Evolutionary conservation across 495 filamentous ascomycete species (phyloP).

Genomic region (Aspergillus heteromorphus): DNA sequence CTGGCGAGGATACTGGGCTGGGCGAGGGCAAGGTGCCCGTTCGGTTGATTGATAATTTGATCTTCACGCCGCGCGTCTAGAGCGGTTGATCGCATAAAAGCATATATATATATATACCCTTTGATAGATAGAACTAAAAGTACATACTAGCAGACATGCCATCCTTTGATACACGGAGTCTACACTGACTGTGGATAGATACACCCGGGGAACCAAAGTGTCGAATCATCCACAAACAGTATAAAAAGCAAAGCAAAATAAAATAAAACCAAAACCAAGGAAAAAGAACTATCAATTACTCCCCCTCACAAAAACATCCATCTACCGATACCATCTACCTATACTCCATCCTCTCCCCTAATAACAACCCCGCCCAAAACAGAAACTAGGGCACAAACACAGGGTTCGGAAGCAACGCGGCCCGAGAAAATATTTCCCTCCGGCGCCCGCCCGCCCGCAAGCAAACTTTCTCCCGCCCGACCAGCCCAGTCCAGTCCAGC

Average conservation of each 20-base stretch:
- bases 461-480: conserved; percentile 18
- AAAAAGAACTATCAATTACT: conserved; percentile 8
- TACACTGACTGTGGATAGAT: no score
- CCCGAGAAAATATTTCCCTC: conserved; percentile 36
- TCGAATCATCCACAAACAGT: no score
- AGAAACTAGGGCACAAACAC: conserved; percentile 34
- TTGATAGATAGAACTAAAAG: no score
- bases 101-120: neutral
- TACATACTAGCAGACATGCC: no score
- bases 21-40: conserved; percentile 70
- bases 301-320: neutral
- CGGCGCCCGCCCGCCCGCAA: neutral
- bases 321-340: neutral
- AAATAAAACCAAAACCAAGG: neutral
- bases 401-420: conserved; percentile 26
- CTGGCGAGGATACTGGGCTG: conserved; percentile 63
- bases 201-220: no score
- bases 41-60: conserved; percentile 90
- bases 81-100: neutral
- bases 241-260: no score
- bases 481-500: no score
- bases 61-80: conserved; percentile 48
- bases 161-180: no score
- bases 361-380: conserved; percentile 11
- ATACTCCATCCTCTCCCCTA: no score